Evolutionary conservation across 805 yeast species (phyloP), one percentile per base, ranked within the genome.

Genomic region (Yarrowia sp.): DNA sequence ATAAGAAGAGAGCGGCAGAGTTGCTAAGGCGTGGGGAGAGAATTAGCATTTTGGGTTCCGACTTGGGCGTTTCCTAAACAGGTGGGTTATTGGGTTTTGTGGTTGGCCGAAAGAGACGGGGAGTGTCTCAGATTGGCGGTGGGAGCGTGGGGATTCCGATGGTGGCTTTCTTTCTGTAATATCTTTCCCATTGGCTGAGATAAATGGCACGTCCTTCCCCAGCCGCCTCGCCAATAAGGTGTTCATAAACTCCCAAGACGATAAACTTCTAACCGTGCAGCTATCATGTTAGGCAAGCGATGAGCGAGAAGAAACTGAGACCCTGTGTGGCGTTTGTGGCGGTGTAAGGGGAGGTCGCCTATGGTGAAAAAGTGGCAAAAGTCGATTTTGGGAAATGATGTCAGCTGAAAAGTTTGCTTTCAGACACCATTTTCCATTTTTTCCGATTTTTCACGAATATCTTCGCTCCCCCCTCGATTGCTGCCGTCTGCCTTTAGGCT

Each of bases 201-300:
- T 26, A 26, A 38, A 38, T 38, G 40, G 40, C 40, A 26, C 32
- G 40, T 38, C 40, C 40, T 38, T 38, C 2, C 1, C 11, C 56
- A 8, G 3, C 43, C 32, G 59, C 59, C 59, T 53, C 45, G 45
- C 43, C 59, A 40, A 19, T 40, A 53, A 53, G 45, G 45, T 40
- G 36, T 9, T n/a, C 14, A 4, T 38, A 14, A 53, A 53, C 59
- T 53, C 59, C 59, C 59, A 53, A 53, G 59, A 53, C 59, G 59
- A 53, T 53, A 53, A 53, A 22, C 59, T 53, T 40, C 19, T 12
- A 8, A 22, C 45, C 15, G 45, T 53, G 59, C 59, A 53, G 59
- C 40, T 19, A 14, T 53, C 45, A 53, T 53, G 59, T 53, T 53
- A 9, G 59, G 36, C 59, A 8, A 10, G 45, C 45, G 59, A 53